Evolutionary conservation across 2,329 filamentous ascomycete species (phyloP), one percentile per base, ranked within the genome.

Genomic region (Exophiala viscosa): DNA sequence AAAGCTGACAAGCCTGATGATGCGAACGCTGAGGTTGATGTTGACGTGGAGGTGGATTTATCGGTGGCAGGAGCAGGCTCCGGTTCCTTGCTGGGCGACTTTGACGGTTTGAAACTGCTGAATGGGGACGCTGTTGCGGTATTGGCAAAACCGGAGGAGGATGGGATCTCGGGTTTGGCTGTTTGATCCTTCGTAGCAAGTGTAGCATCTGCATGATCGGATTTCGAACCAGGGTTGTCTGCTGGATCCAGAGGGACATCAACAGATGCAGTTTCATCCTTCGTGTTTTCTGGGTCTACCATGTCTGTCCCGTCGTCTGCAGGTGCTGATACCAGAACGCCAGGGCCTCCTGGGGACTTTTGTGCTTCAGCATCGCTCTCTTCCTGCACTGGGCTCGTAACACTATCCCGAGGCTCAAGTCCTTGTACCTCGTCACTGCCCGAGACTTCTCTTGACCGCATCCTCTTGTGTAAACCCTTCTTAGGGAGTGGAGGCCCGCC

Each of bases 1-100:
- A 89, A 80, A 47, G 84, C 82, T 47, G 84, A 81, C 64, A 90
- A 84, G 14, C 79, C 81, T 2, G 87, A 90, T 43, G 76, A 77
- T 17, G 82, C 82, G 67, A 90, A 90, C 5, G 84, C 81, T 8
- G 80, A 80, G 10, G 76, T 57, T 5, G 85, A 80, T 10, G 76
- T 57, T 5, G 85, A 82, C n/a, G 81, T 79, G 64, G 54, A 82
- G 14, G 81, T 79, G 64, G 54, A 69, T 45, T 66, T 67, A 45
- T 68, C 66, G 5, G 47, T 34, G 34, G 50, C 49, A 6, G 36
- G 40, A 17, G 33, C 34, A 32, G 55, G 35, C 42, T 63, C 59
- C 65, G 55, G 54, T 53, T 58, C 55, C 44, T 61, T 50, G 14
- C 62, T 51, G 14, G 61, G 48, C 11, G 66, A 55, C 53, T 67